Base-by-base conservation (phyloP, 2,329 filamentous ascomycete species). In the Nemania sp. region DNA sequence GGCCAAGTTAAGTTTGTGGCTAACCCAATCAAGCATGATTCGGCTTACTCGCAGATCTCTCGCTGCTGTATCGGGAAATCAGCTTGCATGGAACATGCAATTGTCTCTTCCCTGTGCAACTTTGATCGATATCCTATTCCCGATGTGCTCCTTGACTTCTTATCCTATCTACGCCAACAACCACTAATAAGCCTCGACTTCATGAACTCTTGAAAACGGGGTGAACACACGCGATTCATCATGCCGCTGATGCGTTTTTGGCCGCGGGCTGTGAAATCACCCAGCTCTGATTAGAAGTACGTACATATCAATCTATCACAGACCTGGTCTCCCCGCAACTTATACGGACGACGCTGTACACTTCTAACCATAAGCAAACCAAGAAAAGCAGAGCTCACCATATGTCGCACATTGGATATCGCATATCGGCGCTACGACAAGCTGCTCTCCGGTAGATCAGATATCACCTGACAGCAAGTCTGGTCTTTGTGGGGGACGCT, bases 21-120 rank as follows among this genome's bases (percentile, higher is more conserved):
- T 55, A 21, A 40, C 34, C 35, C 12, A 37, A 37, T 53, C 51
- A 56, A 40, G 42, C 46, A 43, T 20, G 40, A 62, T 55, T 52
- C 40, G 25, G 47, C 15, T 51, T 18, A 47, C 40, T 18, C 18
- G 45, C 40, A 54, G 54, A 58, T 50, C 50, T 18, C 11, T 17
- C 50, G 25, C 42, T 29, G 42, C 56, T 25, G 3, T 20, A 48
- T 59, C 18, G 12, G 21, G 45, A 34, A 48, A 32, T 34, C 45
- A 48, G 45, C 45, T 17, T 32, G 13, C 15, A 21, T 46, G 20
- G 2, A 47, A 39, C 25, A 50, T 39, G 35, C 21, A 59, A 46
- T 53, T 49, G 43, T 39, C 42, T 52, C n/a, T 29, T 47, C 42
- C 25, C 43, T 37, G 45, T 54, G 11, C 25, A 11, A 32, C 43